A percentile compares a stretch with the other conserved stretches of the same genome.
Evolutionary conservation across 257 asterid genomes (phyloP).

Genomic region (Nicotiana undulata): DNA sequence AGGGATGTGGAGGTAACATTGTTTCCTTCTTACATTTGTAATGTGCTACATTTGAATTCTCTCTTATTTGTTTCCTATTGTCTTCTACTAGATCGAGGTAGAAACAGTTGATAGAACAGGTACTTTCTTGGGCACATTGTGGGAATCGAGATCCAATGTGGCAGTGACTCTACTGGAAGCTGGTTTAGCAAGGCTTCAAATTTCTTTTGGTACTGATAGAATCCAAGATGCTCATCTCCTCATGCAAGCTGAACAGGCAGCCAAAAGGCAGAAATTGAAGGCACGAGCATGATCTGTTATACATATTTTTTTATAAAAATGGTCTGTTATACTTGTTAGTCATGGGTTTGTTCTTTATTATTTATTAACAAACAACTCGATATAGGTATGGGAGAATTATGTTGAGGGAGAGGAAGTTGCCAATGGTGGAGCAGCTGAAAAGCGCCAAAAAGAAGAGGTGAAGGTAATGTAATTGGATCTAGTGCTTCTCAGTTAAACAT

Average conservation of each 20-base stretch:
- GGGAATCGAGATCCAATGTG: conserved; percentile 78
- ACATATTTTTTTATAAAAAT: too few species aligned
- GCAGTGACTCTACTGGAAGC: conserved; percentile 82
- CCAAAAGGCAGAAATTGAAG: conserved; percentile 90
- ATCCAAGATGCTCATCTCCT: conserved; percentile 84
- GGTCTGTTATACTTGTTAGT: not conserved
- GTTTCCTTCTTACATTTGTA: not conserved
- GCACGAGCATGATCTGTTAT: conserved; percentile 22
- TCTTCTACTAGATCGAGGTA: conserved; percentile 61
- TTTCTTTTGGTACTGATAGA: conserved; percentile 76
- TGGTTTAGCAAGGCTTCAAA: conserved; percentile 87
- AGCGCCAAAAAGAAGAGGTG: conserved; percentile 68
- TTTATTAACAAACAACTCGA: not conserved
- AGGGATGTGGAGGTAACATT: conserved; percentile 89
- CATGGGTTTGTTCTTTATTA: not conserved
- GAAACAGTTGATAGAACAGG: conserved; percentile 97
- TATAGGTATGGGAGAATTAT: conserved; percentile 54
- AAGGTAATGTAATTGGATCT: conserved; percentile 35
- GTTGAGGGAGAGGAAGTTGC: conserved; percentile 75
- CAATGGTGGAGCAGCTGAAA: conserved; percentile 46
- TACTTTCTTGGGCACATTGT: conserved; percentile 84
- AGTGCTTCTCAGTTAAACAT: not conserved
- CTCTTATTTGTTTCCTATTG: conserved; percentile 3
- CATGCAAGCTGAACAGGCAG: conserved; percentile 85
- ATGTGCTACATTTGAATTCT: not conserved